Conservation (phyloP, 106 monocot species). For the Dendrobium catenatum region DNA sequence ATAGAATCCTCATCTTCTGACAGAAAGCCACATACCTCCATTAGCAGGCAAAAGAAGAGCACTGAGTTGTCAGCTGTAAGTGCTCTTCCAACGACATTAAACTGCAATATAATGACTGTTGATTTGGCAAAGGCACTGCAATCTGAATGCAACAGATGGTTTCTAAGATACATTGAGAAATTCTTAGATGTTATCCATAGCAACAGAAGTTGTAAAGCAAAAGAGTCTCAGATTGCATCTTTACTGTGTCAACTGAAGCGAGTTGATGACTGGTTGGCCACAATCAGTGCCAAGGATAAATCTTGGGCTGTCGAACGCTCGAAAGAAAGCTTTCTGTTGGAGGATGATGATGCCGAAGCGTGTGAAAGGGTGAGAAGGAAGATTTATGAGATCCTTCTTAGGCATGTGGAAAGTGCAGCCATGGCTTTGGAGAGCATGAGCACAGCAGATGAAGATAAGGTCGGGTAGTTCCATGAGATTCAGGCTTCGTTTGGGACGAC, state of each 20-base stretch:
- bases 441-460: conserved; percentile 28
- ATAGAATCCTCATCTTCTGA: not conserved
- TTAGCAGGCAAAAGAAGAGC: conserved; percentile 15
- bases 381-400: conserved; percentile 46
- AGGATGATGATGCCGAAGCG: conserved; percentile 36
- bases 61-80: conserved; percentile 7
- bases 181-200: conserved; percentile 32
- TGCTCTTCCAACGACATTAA: not conserved
- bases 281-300: conserved; percentile 14
- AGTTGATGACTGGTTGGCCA: conserved; percentile 52
- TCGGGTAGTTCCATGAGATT: not conserved
- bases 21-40: not conserved
- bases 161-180: conserved; percentile 47
- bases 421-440: conserved; percentile 36
- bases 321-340: conserved; percentile 19
- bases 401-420: conserved; percentile 37
- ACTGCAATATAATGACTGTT: conserved; percentile 5
- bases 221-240: conserved; percentile 36
- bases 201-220: not conserved
- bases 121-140: conserved; percentile 25
- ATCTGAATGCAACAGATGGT: conserved; percentile 52
- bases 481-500: too few relatives aligned
- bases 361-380: conserved; percentile 55
- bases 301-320: conserved; percentile 6
- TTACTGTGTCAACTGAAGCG: conserved; percentile 48